Percentiles rank a stretch among this genome's conserved stretches.
Evolutionary conservation across 805 yeast genomes (phyloP).

Genomic region (Sugiyamaella smithiae): DNA sequence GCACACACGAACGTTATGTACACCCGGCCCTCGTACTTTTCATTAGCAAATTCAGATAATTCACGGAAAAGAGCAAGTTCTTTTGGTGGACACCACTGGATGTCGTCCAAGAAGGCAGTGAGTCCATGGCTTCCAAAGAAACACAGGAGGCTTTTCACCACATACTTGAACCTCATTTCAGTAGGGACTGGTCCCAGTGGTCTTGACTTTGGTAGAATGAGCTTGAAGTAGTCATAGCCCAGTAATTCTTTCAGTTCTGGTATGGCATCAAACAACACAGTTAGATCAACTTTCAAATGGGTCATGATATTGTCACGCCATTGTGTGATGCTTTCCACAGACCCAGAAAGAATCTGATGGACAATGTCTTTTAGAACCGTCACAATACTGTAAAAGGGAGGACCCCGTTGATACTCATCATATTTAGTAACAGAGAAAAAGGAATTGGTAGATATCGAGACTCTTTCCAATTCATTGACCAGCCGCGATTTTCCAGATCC

Average conservation of each 20-base stretch:
- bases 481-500: constrained; percentile 49
- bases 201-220: constrained; percentile 27
- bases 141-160: constrained; percentile 43
- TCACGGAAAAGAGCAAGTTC: constrained; percentile 30
- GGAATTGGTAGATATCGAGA: constrained; percentile 34
- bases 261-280: constrained; percentile 40
- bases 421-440: constrained; percentile 34
- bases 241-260: constrained; percentile 46
- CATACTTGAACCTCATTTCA: constrained; percentile 43
- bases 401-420: constrained; percentile 30
- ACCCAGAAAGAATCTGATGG: constrained; percentile 42
- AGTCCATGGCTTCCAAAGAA: constrained; percentile 43
- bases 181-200: constrained; percentile 30
- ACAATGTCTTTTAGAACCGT: constrained; percentile 41
- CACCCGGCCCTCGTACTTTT: constrained; percentile 27
- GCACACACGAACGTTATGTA: constrained; percentile 30
- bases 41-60: constrained; percentile 30
- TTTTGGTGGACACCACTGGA: constrained; percentile 42
- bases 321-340: constrained; percentile 35
- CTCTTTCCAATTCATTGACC: constrained; percentile 39
- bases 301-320: constrained; percentile 44
- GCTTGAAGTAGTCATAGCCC: constrained; percentile 41
- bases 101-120: constrained; percentile 46
- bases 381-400: constrained; percentile 39
- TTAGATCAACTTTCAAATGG: constrained; percentile 42